Conservation (phyloP, 148 eudicot species). For the Rheum nobile region DNA sequence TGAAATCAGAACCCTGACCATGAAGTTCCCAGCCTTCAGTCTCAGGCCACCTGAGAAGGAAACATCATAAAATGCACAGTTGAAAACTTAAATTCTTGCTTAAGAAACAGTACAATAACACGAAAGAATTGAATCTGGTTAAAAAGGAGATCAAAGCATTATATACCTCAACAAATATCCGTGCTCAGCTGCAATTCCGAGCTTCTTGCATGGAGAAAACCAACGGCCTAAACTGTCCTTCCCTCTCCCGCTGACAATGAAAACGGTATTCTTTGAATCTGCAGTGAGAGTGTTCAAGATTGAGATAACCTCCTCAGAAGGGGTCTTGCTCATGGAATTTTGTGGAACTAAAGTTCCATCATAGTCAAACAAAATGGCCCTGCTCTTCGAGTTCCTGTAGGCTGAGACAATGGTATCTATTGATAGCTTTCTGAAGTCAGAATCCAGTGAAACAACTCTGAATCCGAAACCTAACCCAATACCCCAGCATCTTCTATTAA, state of each 20-base stretch:
- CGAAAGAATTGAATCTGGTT: background rate
- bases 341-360: slow-evolving; percentile 34
- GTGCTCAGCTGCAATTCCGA: slow-evolving; percentile 39
- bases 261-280: slow-evolving; percentile 24
- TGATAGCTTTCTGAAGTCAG: slow-evolving; percentile 31
- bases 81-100: background rate
- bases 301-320: slow-evolving; percentile 22
- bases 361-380: slow-evolving; percentile 33
- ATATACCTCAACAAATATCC: slow-evolving; percentile 29
- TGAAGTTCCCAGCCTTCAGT: slow-evolving; percentile 1
- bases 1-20: slow-evolving; percentile 14
- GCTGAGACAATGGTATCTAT: slow-evolving; percentile 24
- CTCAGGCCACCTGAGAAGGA: slow-evolving; percentile 6
- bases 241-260: slow-evolving; percentile 36
- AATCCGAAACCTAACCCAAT: slow-evolving; percentile 32
- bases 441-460: slow-evolving; percentile 32
- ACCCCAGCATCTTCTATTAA: slow-evolving; percentile 30
- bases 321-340: slow-evolving; percentile 19
- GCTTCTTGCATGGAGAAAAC: slow-evolving; percentile 33
- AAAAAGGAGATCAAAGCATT: background rate
- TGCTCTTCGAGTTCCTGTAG: slow-evolving; percentile 18
- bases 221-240: slow-evolving; percentile 29
- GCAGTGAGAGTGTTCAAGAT: slow-evolving; percentile 22
- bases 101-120: background rate
- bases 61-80: background rate